Conservation (phyloP, 176 grass and related monocot species). For the Oryza longistaminata region DNA sequence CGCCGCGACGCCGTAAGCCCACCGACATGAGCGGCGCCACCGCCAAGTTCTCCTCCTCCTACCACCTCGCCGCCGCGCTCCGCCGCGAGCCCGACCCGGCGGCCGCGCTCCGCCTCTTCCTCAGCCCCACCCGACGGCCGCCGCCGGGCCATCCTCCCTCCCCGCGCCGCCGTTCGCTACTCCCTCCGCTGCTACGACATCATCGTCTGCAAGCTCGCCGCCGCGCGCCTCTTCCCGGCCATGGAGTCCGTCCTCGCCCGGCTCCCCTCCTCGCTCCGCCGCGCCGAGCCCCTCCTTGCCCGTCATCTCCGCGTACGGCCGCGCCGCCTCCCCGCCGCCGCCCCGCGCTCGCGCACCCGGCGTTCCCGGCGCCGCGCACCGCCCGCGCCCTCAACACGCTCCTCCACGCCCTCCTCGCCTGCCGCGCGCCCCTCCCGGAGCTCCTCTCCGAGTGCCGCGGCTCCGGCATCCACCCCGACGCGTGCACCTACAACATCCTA, state of each 20-base stretch:
- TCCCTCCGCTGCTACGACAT: slow-evolving; percentile 56
- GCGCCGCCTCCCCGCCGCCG: slow-evolving; percentile 39
- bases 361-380: slow-evolving; percentile 51
- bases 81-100: slow-evolving; percentile 49
- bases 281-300: slow-evolving; percentile 51
- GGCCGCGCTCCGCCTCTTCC: slow-evolving; percentile 53
- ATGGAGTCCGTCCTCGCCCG: slow-evolving; percentile 55
- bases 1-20: not conserved
- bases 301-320: slow-evolving; percentile 61
- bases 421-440: slow-evolving; percentile 22
- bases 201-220: slow-evolving; percentile 65
- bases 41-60: slow-evolving; percentile 42
- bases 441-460: slow-evolving; percentile 27
- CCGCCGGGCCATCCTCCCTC: not conserved
- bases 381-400: slow-evolving; percentile 61
- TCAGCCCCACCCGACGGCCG: not conserved
- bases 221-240: slow-evolving; percentile 52
- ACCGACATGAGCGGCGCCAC: slow-evolving; percentile 9
- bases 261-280: slow-evolving; percentile 6
- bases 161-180: slow-evolving; percentile 21
- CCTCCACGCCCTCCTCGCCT: slow-evolving; percentile 45
- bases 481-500: slow-evolving; percentile 55
- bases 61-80: slow-evolving; percentile 49
- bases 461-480: slow-evolving; percentile 30
- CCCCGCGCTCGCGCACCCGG: slow-evolving; percentile 44